Evolutionary conservation across 2,329 filamentous ascomycete genomes (phyloP).

Genomic region (Cladosporium sp.): DNA sequence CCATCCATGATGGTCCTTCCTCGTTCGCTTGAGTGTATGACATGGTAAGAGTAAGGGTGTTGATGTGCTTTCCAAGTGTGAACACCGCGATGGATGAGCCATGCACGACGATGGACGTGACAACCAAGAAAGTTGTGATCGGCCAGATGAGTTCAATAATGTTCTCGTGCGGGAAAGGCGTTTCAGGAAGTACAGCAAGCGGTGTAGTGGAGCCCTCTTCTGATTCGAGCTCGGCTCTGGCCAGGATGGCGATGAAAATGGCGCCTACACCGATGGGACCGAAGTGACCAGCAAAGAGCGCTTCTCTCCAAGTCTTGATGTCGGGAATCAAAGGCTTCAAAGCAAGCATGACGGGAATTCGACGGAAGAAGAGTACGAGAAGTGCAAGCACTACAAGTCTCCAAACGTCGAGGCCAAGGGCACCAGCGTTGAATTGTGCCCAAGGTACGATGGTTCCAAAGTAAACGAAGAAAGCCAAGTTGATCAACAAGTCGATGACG

Average conservation of each 20-base stretch:
- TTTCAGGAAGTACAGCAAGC: conserved; percentile 56
- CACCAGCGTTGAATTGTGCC: conserved; percentile 76
- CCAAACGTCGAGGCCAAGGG: conserved; percentile 77
- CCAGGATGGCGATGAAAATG: conserved; percentile 90
- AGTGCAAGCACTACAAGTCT: conserved; percentile 88
- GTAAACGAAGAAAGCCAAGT: conserved; percentile 97
- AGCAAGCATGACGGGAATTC: conserved; percentile 88
- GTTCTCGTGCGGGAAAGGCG: conserved; percentile 58
- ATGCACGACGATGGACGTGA: conserved; percentile 90
- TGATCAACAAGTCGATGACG: conserved; percentile 95
- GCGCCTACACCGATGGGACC: conserved; percentile 96
- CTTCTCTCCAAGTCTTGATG: conserved; percentile 96
- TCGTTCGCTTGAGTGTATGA: conserved; percentile 90
- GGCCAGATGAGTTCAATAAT: conserved; percentile 91
- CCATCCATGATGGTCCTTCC: conserved; percentile 91
- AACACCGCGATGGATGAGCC: conserved; percentile 98
- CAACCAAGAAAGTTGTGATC: conserved; percentile 88
- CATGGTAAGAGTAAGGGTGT: conserved; percentile 90
- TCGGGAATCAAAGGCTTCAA: conserved; percentile 93
- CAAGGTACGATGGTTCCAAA: conserved; percentile 96
- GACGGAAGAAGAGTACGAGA: conserved; percentile 89
- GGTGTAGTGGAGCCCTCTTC: conserved; percentile 64
- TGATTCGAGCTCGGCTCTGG: conserved; percentile 83
- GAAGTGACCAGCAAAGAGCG: conserved; percentile 94
- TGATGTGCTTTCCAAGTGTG: conserved; percentile 95